These are phyloP conservation scores for Suillus brevipes DNA, from an alignment of 768 basidiomycete species.

Conservation along the genomic window DNA sequence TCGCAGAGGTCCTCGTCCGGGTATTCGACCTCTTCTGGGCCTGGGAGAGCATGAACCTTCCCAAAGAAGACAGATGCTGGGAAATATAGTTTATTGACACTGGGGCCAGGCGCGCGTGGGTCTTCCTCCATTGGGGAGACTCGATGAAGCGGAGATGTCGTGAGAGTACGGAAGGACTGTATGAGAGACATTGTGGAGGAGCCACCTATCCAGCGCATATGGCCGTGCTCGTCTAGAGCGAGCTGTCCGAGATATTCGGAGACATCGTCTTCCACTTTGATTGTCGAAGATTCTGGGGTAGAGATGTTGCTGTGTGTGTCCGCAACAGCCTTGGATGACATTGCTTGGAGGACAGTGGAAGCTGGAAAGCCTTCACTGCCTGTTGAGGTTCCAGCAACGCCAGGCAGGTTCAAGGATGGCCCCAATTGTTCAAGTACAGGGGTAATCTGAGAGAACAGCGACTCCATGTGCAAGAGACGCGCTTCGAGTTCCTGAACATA, in stretches of 20 bases:
- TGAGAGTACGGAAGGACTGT: conserved; percentile 79
- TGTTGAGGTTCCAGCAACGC: conserved; percentile 32
- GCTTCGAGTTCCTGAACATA: conserved; percentile 93
- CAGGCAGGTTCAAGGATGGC: conserved; percentile 47
- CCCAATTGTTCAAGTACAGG: conserved; percentile 76
- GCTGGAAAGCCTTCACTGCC: conserved; percentile 23
- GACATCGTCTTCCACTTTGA: conserved; percentile 64
- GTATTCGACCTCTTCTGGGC: conserved; percentile 84
- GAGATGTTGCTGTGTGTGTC: conserved; percentile 33
- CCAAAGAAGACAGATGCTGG: conserved; percentile 87
- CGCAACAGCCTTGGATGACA: conserved; percentile 39
- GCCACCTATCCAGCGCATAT: conserved; percentile 90
- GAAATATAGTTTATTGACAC: conserved; percentile 84
- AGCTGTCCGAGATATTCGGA: conserved; percentile 86
- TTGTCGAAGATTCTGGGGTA: conserved; percentile 33
- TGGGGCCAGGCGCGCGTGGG: conserved; percentile 74
- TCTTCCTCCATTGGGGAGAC: conserved; percentile 86
- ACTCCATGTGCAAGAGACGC: conserved; percentile 84
- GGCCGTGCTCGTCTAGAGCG: conserved; percentile 85
- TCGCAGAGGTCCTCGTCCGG: conserved; percentile 84
- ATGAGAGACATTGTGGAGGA: conserved; percentile 92
- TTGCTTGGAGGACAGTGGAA: conserved; percentile 34
- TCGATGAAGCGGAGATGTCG: conserved; percentile 71
- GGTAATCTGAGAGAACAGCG: conserved; percentile 78
- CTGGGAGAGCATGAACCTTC: conserved; percentile 78